A percentile compares a stretch with the other conserved stretches of the same genome.
Evolutionary conservation across 2,329 filamentous ascomycete genomes (phyloP).

Genomic region (Aspergillus piperis): DNA sequence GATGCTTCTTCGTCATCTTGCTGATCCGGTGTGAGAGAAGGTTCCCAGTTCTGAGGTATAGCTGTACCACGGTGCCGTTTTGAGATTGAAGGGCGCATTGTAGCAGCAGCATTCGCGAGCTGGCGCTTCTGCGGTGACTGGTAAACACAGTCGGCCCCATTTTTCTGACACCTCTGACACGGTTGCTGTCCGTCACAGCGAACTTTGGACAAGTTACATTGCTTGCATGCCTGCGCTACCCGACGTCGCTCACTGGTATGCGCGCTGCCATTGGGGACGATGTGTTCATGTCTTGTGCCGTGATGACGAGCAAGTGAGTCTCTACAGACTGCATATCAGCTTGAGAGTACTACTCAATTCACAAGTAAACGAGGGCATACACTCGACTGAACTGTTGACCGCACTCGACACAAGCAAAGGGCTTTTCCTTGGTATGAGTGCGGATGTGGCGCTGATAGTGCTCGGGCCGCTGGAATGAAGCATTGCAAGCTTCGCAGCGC

Average conservation of each 20-base stretch:
- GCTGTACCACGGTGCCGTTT: neutral
- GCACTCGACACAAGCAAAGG: slow-evolving; percentile 2
- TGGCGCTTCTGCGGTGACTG: slow-evolving; percentile 3
- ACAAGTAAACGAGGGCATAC: neutral
- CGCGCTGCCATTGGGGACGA: neutral
- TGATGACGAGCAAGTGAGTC: slow-evolving; percentile 3
- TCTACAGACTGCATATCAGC: neutral
- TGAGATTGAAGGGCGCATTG: neutral
- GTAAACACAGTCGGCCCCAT: neutral
- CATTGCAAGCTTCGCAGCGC: neutral
- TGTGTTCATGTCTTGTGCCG: neutral
- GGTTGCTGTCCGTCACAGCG: neutral
- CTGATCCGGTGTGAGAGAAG: neutral
- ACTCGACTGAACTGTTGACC: slow-evolving; percentile 1
- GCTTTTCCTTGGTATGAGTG: slow-evolving; percentile 4
- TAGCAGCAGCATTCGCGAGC: neutral
- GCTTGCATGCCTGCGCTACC: slow-evolving; percentile 8
- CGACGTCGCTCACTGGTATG: neutral
- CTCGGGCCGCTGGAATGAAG: slow-evolving; percentile 4
- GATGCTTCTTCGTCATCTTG: neutral
- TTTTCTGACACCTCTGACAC: neutral
- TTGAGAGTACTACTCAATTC: too few species aligned
- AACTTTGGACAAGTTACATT: slow-evolving; percentile 4
- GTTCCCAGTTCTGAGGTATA: neutral
- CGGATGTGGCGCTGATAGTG: slow-evolving; percentile 8